Conservation (phyloP, 108 stramenopile species). For the Discostella stelligeroides region DNA sequence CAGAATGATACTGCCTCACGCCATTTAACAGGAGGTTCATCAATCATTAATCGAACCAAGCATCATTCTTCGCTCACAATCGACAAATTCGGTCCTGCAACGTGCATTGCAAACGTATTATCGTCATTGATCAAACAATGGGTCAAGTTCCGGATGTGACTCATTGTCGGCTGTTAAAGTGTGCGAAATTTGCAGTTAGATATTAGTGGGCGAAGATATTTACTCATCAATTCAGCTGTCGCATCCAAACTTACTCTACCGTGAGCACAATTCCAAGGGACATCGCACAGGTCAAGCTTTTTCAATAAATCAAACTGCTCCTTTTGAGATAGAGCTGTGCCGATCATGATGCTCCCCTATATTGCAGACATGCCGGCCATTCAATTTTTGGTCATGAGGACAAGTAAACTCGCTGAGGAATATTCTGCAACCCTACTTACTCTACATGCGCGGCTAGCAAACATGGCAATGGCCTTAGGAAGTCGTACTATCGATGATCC, state of each 20-base stretch:
- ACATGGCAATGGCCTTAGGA: conserved; percentile 96
- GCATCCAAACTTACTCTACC: conserved; percentile 42
- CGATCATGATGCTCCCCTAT: conserved; percentile 91
- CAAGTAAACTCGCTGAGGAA: background rate
- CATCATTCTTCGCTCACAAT: background rate
- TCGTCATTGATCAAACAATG: conserved; percentile 60
- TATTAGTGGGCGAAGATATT: background rate
- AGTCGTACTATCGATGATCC: conserved; percentile 70
- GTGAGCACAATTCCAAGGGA: conserved; percentile 93
- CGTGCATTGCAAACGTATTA: conserved; percentile 32
- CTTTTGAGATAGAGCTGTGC: conserved; percentile 81
- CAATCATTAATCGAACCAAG: no score
- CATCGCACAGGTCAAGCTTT: conserved; percentile 81
- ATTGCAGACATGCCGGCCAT: background rate
- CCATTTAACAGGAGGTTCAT: no score
- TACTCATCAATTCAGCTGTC: background rate
- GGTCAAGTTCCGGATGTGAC: conserved; percentile 76
- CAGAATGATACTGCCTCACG: no score
- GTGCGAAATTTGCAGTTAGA: conserved; percentile 43
- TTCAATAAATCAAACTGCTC: conserved; percentile 86
- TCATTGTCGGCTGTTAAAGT: conserved; percentile 80
- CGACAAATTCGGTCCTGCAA: conserved; percentile 52
- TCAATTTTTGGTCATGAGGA: background rate
- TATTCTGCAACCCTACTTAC: conserved; percentile 26
- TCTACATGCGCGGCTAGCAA: conserved; percentile 94